A percentile compares a stretch with the other conserved stretches of the same genome.
phyloP scores from a whole-genome alignment of 257 asterid species.

The Ilex aquifolium region DNA sequence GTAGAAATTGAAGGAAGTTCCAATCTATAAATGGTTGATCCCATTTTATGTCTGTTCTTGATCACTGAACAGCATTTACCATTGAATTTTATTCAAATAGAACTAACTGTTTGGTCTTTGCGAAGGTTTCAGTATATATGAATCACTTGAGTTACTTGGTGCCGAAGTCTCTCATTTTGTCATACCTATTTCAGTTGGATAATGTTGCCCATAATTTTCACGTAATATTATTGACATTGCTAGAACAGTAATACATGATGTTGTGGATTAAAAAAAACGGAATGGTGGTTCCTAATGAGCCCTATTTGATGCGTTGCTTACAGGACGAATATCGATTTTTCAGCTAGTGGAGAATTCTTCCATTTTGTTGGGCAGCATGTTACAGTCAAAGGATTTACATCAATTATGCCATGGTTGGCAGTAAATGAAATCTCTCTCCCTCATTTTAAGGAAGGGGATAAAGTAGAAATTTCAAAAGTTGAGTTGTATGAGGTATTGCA shows the following conservation, averaged over 20 bases:
- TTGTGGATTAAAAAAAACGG: constrained; percentile 2
- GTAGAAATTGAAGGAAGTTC: too few species aligned
- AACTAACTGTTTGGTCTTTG: too few species aligned
- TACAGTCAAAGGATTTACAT: constrained; percentile 62
- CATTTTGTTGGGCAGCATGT: constrained; percentile 68
- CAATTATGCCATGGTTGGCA: constrained; percentile 94
- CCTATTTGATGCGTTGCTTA: constrained; percentile 14
- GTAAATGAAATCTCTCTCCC: constrained; percentile 68
- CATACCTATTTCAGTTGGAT: too few species aligned
- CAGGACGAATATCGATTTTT: constrained; percentile 67
- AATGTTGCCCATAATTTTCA: too few species aligned
- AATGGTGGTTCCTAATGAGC: not conserved
- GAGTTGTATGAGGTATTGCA: constrained; percentile 68
- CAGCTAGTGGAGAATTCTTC: constrained; percentile 68
- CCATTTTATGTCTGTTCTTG: too few species aligned
- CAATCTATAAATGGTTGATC: too few species aligned
- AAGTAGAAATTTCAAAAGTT: constrained; percentile 48
- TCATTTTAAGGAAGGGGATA: constrained; percentile 59
- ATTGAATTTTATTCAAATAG: too few species aligned
- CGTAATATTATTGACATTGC: too few species aligned
- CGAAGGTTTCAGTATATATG: too few species aligned
- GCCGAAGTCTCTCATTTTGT: too few species aligned
- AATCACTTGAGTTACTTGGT: too few species aligned
- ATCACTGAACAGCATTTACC: too few species aligned
- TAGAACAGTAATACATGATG: not conserved